phyloP scores from a whole-genome alignment of 352 stramenopile genomes.

The Phytophthora pluvialis region DNA sequence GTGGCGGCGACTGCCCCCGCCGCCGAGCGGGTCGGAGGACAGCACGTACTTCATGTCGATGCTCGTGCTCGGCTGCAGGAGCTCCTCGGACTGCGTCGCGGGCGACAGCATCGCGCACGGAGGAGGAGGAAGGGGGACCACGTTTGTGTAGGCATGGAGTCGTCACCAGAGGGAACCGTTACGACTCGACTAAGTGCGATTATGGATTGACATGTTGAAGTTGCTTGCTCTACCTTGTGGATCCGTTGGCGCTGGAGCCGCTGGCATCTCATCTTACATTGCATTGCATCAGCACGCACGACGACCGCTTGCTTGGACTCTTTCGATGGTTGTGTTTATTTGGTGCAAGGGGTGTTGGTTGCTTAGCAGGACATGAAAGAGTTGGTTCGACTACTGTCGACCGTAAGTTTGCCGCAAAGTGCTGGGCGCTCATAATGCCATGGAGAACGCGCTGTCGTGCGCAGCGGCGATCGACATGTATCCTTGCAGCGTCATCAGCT shows the following conservation, averaged over 20 bases:
- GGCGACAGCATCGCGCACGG: constrained; percentile 28
- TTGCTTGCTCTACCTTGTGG: background rate
- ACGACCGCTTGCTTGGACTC: no score
- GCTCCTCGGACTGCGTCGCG: constrained; percentile 24
- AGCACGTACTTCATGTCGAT: constrained; percentile 41
- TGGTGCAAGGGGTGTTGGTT: no score
- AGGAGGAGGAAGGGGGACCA: constrained; percentile 3
- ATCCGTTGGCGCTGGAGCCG: no score
- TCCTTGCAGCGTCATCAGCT: constrained; percentile 57
- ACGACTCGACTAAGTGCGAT: constrained; percentile 10
- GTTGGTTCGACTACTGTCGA: no score
- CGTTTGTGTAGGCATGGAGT: constrained; percentile 4
- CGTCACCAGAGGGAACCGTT: constrained; percentile 7
- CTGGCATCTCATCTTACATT: no score
- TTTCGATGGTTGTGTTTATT: no score
- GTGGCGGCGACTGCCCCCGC: background rate
- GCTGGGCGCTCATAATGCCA: constrained; percentile 25
- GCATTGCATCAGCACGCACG: no score
- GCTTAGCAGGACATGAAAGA: no score
- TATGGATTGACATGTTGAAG: constrained; percentile 9
- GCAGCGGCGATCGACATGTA: constrained; percentile 46
- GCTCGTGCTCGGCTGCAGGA: constrained; percentile 33
- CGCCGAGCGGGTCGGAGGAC: background rate
- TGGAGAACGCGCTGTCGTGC: constrained; percentile 51
- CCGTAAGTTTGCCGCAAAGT: no score